Evolutionary conservation across 805 yeast genomes (phyloP).

Genomic region (Aciculoconidium aculeatum): DNA sequence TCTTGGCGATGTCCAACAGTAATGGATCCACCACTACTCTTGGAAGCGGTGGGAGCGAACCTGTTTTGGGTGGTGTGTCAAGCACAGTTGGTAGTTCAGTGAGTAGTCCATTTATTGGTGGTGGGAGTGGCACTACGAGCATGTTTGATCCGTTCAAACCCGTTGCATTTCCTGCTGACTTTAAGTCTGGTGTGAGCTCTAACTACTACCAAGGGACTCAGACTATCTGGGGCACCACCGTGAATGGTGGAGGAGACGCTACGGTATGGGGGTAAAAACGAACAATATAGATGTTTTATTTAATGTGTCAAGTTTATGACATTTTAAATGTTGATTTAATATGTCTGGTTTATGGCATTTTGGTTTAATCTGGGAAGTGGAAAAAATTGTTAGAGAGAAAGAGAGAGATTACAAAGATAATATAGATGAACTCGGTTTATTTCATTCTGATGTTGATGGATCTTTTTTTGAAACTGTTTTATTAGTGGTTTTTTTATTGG

Average conservation of each 20-base stretch:
- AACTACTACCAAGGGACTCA: no score
- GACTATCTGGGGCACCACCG: constrained; percentile 22
- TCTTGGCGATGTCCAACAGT: constrained; percentile 2
- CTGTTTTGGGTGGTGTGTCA: constrained; percentile 8
- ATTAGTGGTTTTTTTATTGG: no score
- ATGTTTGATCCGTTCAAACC: constrained; percentile 27
- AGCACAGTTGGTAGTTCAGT: no score
- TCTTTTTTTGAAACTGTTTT: no score
- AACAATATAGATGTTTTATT: background rate
- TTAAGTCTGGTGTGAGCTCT: no score
- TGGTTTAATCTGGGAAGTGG: background rate
- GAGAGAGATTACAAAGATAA: no score
- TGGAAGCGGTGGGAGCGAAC: constrained; percentile 6
- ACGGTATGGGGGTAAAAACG: constrained; percentile 27
- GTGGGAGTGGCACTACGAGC: no score
- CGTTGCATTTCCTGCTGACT: no score
- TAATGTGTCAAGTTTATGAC: background rate
- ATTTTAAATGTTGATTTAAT: constrained; percentile 2
- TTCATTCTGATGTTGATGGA: no score
- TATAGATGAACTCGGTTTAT: no score
- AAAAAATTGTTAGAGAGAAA: background rate
- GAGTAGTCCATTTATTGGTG: no score
- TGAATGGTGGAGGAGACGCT: constrained; percentile 13
- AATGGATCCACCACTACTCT: constrained; percentile 6
- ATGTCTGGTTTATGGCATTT: constrained; percentile 2